Base-by-base conservation (phyloP, 345 rosid species). In the Acer yangbiense region DNA sequence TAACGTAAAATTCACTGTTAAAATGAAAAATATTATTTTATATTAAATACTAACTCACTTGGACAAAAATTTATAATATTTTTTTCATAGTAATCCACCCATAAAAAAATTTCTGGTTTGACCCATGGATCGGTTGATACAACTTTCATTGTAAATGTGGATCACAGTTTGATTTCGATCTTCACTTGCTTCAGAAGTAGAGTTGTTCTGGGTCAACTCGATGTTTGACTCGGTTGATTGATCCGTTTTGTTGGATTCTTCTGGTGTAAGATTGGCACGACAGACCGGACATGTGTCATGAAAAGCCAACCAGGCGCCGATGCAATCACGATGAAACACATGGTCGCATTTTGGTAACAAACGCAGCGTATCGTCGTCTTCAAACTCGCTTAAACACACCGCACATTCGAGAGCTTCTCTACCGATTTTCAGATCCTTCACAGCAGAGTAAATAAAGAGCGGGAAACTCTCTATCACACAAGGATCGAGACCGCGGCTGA, bases 241-340 rank as follows among this genome's bases (percentile, higher is more conserved):
- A 41, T 25, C 27, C 70, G 27, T 2, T 72, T 82, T 41, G 11
- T 25, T 74, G 16, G 82, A 75, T 32, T 83, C 84, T 6, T 46
- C 50, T 46, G 78, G 58, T 9, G 81, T 72, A 78, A 91, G 87
- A 20, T 84, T 66, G 18, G 84, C 85, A 66, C 93, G 88, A 76
- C 95, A 91, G 43, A 89, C 88, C 9, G 94, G 94, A 13, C 93
- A 91, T 7, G 91, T 88, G 11, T 80, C 76, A 72, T 83, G 95
- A 7, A 79, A 83, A 70, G 76, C 79, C 21, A 91, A 73, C 93
- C 95, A 89, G 43, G 69, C 73, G n/a, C 78, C 89, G 54, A 91
- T 86, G 54, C 95, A 91, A 46, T 82, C 83, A 0, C 81, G 78
- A 52, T 91, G 95, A 72, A 91, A 91, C 6, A 84, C 84, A 81